Evolutionary conservation across 371 early-diverging fungal species (phyloP).

Genomic region (Mortierella sp.): DNA sequence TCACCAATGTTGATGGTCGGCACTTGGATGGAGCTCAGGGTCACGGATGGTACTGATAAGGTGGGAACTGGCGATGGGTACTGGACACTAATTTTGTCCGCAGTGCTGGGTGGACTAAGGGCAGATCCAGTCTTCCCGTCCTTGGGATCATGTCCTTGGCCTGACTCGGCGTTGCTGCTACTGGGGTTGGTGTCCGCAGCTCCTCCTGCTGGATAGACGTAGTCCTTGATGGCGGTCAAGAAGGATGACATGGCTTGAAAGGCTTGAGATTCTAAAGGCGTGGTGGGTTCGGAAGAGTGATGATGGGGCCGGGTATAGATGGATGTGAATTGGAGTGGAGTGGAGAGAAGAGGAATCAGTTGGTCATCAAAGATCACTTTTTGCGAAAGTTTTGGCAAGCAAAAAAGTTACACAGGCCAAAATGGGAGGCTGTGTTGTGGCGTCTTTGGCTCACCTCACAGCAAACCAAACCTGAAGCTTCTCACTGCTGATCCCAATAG

Average conservation of each 20-base stretch:
- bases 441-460: too few relatives aligned
- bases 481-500: too few relatives aligned
- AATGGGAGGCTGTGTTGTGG: too few relatives aligned
- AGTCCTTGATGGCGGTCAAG: slow-evolving; percentile 26
- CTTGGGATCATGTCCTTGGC: background rate
- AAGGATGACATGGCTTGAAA: slow-evolving; percentile 41
- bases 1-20: slow-evolving; percentile 12
- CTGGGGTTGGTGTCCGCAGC: background rate
- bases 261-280: too few relatives aligned
- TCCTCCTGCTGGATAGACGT: slow-evolving; percentile 19
- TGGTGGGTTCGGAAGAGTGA: too few relatives aligned
- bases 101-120: slow-evolving; percentile 18
- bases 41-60: slow-evolving; percentile 20
- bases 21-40: slow-evolving; percentile 25
- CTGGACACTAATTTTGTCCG: slow-evolving; percentile 30
- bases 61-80: slow-evolving; percentile 6
- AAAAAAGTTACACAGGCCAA: too few relatives aligned
- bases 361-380: too few relatives aligned
- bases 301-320: too few relatives aligned
- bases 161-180: background rate
- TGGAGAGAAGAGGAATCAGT: too few relatives aligned
- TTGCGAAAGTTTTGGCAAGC: too few relatives aligned
- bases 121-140: background rate
- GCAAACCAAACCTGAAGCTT: too few relatives aligned
- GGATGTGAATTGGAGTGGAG: too few relatives aligned